Base-by-base conservation (phyloP, 768 basidiomycete genomes). In the Phanerodontia chrysosporium region DNA sequence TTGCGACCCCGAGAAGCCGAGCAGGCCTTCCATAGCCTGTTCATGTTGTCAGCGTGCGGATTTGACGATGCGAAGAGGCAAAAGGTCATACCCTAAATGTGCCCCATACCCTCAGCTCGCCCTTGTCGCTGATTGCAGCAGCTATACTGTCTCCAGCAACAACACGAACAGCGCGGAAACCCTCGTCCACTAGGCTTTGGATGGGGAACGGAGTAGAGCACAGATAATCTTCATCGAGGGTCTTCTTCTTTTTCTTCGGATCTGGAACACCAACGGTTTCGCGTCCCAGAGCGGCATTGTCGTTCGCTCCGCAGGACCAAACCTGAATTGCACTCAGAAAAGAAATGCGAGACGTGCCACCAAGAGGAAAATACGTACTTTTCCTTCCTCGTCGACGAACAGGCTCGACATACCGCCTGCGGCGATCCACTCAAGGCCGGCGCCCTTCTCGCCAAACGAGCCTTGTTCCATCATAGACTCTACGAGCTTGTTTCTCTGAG, bases 321-420 rank as follows among this genome's bases (percentile, higher is more conserved):
- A 92, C 75, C 90, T 92, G 67, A 12, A 16, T 32, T 28, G 10
- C n/a, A 25, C 28, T 51, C 28, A 51, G 29, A 14, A 49, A n/a
- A n/a, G n/a, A 25, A n/a, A 2, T 27, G 56, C 25, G 63, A 58
- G 49, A 45, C 54, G n/a, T 54, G 36, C 45, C 48, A 44, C 14
- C 14, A 7, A 25, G 25, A 46, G 45, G 25, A 49, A 10, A 27
- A 7, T 49, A 81, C 93, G 71, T 70, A 98, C 95, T 24, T 86
- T 86, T 65, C 96, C 96, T 62, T 84, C 84, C 68, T 94, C 90
- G 70, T 97, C 95, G 28, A 97, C 78, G 66, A 93, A 87, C 46
- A 98, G 76, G 2, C 88, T 88, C 72, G 97, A 95, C 71, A 98
- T 80, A 21, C 96, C 96, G 56, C 95, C 95, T 30, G 85, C 89